A percentile compares a stretch with the other conserved stretches of the same genome.
These are phyloP conservation scores for Hortiboletus flavorubellus DNA, from an alignment of 768 basidiomycete species.

Conservation along the genomic window DNA sequence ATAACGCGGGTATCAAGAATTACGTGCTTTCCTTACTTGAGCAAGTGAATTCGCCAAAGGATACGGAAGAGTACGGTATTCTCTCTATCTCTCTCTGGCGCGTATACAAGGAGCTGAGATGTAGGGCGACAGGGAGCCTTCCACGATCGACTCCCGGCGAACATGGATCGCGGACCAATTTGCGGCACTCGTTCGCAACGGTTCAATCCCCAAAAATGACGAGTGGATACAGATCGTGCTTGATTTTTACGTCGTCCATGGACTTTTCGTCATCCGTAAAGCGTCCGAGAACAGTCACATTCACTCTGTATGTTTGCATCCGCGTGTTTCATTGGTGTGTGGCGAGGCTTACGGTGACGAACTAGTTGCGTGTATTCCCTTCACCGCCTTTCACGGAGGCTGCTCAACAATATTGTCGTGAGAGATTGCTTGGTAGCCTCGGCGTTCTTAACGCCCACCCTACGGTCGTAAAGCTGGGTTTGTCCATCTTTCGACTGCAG, in stretches of 20 bases:
- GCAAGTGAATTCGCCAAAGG: conserved; percentile 52
- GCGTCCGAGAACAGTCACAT: conserved; percentile 63
- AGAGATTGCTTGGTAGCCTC: conserved; percentile 67
- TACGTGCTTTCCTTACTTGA: conserved; percentile 73
- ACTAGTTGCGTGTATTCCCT: conserved; percentile 54
- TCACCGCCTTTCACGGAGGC: conserved; percentile 71
- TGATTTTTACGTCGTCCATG: conserved; percentile 80
- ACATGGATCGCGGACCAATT: conserved; percentile 89
- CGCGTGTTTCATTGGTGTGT: background rate
- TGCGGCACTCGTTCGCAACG: conserved; percentile 71
- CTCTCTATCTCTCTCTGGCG: background rate
- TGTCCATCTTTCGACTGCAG: conserved; percentile 6
- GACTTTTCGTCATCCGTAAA: conserved; percentile 75
- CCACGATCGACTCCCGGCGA: conserved; percentile 53
- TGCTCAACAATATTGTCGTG: conserved; percentile 62
- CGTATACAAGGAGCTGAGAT: conserved; percentile 13
- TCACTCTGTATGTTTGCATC: conserved; percentile 48
- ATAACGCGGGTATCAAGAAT: conserved; percentile 64
- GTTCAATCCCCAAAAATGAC: conserved; percentile 75
- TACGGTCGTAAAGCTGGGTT: conserved; percentile 51
- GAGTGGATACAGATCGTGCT: conserved; percentile 71
- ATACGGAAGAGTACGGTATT: conserved; percentile 39
- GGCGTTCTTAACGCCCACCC: conserved; percentile 67
- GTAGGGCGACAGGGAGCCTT: conserved; percentile 38
- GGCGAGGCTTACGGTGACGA: background rate